Evolutionary conservation across 495 filamentous ascomycete genomes (phyloP).

Genomic region (Cairneyella variabilis): DNA sequence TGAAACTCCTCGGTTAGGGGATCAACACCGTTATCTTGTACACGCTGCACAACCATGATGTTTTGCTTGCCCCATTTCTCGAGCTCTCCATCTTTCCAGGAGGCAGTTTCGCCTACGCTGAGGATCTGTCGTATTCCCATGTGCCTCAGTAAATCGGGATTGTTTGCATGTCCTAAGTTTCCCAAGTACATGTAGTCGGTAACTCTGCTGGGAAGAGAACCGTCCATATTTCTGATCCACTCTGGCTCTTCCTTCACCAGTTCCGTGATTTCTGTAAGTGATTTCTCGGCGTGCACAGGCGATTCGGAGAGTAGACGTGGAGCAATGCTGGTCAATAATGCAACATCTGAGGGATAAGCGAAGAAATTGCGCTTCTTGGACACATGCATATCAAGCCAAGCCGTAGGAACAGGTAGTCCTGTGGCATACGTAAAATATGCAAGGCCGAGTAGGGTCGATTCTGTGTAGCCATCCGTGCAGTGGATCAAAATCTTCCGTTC

Average conservation of each 20-base stretch:
- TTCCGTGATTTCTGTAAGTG: slow-evolving; percentile 39
- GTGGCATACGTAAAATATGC: slow-evolving; percentile 91
- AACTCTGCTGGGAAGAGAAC: slow-evolving; percentile 83
- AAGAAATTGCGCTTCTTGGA: slow-evolving; percentile 89
- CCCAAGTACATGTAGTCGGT: slow-evolving; percentile 95
- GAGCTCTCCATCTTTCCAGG: slow-evolving; percentile 68
- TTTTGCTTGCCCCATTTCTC: slow-evolving; percentile 69
- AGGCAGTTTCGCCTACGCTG: slow-evolving; percentile 87
- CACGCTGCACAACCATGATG: slow-evolving; percentile 70
- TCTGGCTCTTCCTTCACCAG: slow-evolving; percentile 53
- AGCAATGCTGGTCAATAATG: slow-evolving; percentile 70
- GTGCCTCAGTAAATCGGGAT: slow-evolving; percentile 71
- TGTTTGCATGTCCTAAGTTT: slow-evolving; percentile 89
- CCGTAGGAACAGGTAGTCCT: slow-evolving; percentile 71
- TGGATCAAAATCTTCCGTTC: slow-evolving; percentile 75
- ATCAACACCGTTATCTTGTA: slow-evolving; percentile 97
- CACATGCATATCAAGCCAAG: slow-evolving; percentile 83
- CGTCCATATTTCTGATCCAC: slow-evolving; percentile 84
- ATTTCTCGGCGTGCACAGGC: slow-evolving; percentile 34
- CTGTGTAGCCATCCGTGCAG: slow-evolving; percentile 94
- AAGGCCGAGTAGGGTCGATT: slow-evolving; percentile 79
- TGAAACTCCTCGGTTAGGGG: slow-evolving; percentile 83
- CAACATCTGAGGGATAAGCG: slow-evolving; percentile 86
- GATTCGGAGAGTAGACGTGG: slow-evolving; percentile 59
- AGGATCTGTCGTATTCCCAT: slow-evolving; percentile 85